Evolutionary conservation across 768 basidiomycete genomes (phyloP), one percentile per base, ranked within the genome.

Genomic region (Phanerochaete carnosa): DNA sequence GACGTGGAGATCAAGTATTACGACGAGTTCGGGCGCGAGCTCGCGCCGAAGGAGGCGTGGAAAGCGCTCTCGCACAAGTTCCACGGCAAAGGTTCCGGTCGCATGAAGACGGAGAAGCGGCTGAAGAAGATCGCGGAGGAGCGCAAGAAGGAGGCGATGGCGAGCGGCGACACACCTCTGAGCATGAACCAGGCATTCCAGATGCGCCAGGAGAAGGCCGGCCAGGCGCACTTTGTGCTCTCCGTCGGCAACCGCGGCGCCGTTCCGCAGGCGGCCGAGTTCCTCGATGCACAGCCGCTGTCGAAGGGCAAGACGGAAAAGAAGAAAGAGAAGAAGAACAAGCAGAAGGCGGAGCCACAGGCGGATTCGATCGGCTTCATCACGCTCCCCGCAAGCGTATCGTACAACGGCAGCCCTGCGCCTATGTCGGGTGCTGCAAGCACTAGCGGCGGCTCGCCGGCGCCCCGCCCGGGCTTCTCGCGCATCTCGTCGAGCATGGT

Each of bases 71-170:
- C 92, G 46, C 97, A 99, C 73, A 92, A 93, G 71, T 98, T 99
- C 85, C 97, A 99, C 66, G 97, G 97, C 35, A 98, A 98, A 74
- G 94, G 94, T 1, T 92, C 92, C 0, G 97, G 97, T 12, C 92
- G 89, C 78, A 92, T 91, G 85, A 98, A 98, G 83, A 95, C 90
- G 25, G 96, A 98, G 80, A 98, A 98, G 74, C 83, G 94, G 62
- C 69, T 98, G 65, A 95, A 95, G 83, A 95, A 91, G 79, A 98
- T 98, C 64, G 92, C 88, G n/a, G 95, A 98, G 68, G 97, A 99
- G 79, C 86, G 90, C 73, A 98, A 97, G 80, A 84, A 94, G 71
- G 85, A 86, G 61, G 90, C 94, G 11, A 98, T 98, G 95, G 86
- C 83, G 19, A 94, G 94, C 66, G 93, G 94, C 1, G 97, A 99